Conservation (phyloP, 2,329 filamentous ascomycete genomes). For the Botrytis squamosa region DNA sequence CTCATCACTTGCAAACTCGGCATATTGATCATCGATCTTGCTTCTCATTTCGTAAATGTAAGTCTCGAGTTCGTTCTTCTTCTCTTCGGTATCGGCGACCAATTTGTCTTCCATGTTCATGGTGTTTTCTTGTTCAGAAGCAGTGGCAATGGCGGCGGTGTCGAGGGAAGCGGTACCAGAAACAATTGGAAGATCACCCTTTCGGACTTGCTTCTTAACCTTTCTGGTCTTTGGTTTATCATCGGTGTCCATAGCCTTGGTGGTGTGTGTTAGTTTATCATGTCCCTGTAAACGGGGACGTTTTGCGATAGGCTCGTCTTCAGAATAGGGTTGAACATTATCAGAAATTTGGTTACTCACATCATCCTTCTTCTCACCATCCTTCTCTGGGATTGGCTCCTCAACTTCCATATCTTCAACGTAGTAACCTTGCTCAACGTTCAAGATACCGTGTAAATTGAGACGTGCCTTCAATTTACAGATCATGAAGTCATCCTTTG, state of each 20-base stretch:
- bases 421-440: constrained; percentile 95
- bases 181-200: constrained; percentile 88
- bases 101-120: constrained; percentile 99
- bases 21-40: constrained; percentile 90
- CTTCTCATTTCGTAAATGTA: constrained; percentile 96
- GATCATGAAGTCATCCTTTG: constrained; percentile 97
- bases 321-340: constrained; percentile 24
- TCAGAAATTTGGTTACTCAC: constrained; percentile 51
- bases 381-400: constrained; percentile 76
- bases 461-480: constrained; percentile 98
- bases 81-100: constrained; percentile 95
- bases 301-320: constrained; percentile 33
- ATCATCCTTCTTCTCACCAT: constrained; percentile 58
- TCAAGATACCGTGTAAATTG: constrained; percentile 93
- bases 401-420: constrained; percentile 98
- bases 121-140: constrained; percentile 76
- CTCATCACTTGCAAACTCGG: constrained; percentile 84
- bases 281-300: constrained; percentile 28
- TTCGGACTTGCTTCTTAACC: constrained; percentile 99
- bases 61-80: constrained; percentile 99
- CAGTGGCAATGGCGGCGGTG: constrained; percentile 59
- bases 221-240: constrained; percentile 81
- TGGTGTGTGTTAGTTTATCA: constrained; percentile 33
- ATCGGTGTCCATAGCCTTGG: constrained; percentile 77
- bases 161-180: constrained; percentile 82